Evolutionary conservation across 2,329 filamentous ascomycete species (phyloP).

Genomic region (Fusarium veterinarium): DNA sequence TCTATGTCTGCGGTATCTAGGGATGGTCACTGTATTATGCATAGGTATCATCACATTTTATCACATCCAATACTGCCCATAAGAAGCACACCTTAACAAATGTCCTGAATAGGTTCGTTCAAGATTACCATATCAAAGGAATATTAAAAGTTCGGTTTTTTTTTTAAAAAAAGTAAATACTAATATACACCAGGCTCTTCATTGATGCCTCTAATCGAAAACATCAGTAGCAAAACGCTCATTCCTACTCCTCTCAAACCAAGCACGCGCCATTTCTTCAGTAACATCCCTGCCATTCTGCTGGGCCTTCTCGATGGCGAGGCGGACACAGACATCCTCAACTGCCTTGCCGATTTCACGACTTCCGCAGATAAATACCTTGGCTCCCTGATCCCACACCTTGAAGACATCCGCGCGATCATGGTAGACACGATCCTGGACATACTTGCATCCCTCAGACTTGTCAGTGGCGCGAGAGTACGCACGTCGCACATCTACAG

Average conservation of each 20-base stretch:
- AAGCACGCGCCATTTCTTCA: conserved; percentile 55
- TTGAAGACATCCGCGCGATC: conserved; percentile 51
- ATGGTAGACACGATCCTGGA: conserved; percentile 57
- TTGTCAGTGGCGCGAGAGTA: conserved; percentile 57
- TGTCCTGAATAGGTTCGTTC: not conserved
- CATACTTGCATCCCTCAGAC: conserved; percentile 61
- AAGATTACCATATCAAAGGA: not conserved
- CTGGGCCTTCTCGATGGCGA: conserved; percentile 49
- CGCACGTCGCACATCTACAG: conserved; percentile 69
- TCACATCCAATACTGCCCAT: not conserved
- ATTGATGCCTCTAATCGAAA: conserved; percentile 59
- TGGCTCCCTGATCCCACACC: conserved; percentile 59
- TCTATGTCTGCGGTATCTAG: too few species aligned
- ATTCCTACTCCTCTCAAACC: conserved; percentile 64
- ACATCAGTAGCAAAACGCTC: conserved; percentile 70
- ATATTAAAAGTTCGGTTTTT: not conserved
- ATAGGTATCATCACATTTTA: not conserved
- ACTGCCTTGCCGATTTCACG: conserved; percentile 61
- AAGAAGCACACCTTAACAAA: not conserved
- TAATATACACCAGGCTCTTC: not conserved
- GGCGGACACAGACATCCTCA: conserved; percentile 52
- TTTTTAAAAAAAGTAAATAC: not conserved
- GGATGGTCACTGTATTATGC: too few species aligned
- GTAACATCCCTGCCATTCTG: conserved; percentile 44
- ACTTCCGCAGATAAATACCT: conserved; percentile 74